A percentile compares a stretch with the other conserved stretches of the same genome.
phyloP scores from a whole-genome alignment of 805 yeast genomes.

The Zygoascus ofunaensis region DNA sequence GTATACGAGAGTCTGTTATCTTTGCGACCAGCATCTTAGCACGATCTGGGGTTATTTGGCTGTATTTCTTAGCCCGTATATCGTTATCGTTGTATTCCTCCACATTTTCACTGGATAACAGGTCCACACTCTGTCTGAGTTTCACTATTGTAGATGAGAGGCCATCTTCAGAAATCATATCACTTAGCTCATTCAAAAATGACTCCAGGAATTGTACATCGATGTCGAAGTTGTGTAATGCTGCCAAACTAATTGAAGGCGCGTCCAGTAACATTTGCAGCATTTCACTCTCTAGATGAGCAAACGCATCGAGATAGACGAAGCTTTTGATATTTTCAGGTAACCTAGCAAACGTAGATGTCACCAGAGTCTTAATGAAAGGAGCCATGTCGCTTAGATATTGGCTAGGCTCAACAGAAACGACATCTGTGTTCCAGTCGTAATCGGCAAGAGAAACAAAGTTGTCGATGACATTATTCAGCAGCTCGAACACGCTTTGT shows the following conservation, averaged over 20 bases:
- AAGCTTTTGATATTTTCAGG: constrained; percentile 71
- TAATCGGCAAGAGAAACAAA: constrained; percentile 77
- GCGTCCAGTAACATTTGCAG: constrained; percentile 48
- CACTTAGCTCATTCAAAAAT: constrained; percentile 28
- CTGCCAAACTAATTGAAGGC: constrained; percentile 43
- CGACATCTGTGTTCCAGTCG: constrained; percentile 58
- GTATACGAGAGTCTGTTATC: constrained; percentile 13
- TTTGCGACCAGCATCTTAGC: constrained; percentile 56
- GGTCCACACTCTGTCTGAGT: constrained; percentile 67
- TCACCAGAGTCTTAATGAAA: constrained; percentile 75
- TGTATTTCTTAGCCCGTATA: constrained; percentile 55
- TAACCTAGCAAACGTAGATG: constrained; percentile 71
- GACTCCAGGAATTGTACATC: constrained; percentile 73
- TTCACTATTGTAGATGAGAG: constrained; percentile 72
- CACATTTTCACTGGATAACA: constrained; percentile 51
- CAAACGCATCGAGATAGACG: constrained; percentile 80
- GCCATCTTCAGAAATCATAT: constrained; percentile 24
- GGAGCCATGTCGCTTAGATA: constrained; percentile 77
- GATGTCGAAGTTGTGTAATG: constrained; percentile 62
- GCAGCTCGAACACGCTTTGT: constrained; percentile 67
- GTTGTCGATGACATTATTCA: constrained; percentile 70
- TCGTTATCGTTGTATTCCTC: constrained; percentile 51
- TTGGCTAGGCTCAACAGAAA: constrained; percentile 55
- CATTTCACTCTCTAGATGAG: constrained; percentile 67
- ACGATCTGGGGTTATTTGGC: constrained; percentile 63